phyloP scores from a whole-genome alignment of 1,139 yeast species.

The Kodamaea alishanica region DNA sequence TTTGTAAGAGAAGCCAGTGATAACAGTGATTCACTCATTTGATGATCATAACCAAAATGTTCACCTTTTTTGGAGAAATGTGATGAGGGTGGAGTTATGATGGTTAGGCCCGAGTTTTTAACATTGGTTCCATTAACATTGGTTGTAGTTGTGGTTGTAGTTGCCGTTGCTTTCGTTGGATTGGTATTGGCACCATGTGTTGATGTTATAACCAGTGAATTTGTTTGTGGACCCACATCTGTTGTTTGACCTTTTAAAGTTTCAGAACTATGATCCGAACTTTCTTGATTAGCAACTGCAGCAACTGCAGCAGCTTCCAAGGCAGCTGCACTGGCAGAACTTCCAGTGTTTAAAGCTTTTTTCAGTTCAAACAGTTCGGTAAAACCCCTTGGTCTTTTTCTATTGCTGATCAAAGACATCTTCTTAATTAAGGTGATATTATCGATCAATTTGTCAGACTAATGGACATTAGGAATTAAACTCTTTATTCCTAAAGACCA shows the following conservation, averaged over 20 bases:
- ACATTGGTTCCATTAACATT: conserved; percentile 5
- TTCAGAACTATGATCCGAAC: no score
- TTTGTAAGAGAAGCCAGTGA: conserved; percentile 13
- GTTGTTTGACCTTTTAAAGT: no score
- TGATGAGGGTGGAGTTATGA: conserved; percentile 6
- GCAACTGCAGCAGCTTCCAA: background rate
- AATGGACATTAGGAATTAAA: no score
- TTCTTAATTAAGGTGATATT: background rate
- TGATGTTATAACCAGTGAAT: no score
- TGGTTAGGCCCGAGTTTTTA: background rate
- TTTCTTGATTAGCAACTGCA: background rate
- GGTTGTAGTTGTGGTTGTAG: conserved; percentile 9
- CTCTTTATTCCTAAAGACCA: no score
- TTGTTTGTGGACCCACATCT: no score
- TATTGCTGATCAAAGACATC: conserved; percentile 36
- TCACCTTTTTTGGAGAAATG: conserved; percentile 1
- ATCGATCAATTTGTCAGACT: background rate
- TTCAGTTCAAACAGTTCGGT: conserved; percentile 36
- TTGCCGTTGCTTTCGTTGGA: conserved; percentile 7
- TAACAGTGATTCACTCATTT: conserved; percentile 11
- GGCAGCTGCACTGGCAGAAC: background rate
- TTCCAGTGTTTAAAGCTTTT: conserved; percentile 11
- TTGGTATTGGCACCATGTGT: background rate
- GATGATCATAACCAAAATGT: conserved; percentile 12
- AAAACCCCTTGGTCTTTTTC: conserved; percentile 49